Base-by-base conservation (phyloP, 257 asterid genomes). In the Thymus quinquecostatus region DNA sequence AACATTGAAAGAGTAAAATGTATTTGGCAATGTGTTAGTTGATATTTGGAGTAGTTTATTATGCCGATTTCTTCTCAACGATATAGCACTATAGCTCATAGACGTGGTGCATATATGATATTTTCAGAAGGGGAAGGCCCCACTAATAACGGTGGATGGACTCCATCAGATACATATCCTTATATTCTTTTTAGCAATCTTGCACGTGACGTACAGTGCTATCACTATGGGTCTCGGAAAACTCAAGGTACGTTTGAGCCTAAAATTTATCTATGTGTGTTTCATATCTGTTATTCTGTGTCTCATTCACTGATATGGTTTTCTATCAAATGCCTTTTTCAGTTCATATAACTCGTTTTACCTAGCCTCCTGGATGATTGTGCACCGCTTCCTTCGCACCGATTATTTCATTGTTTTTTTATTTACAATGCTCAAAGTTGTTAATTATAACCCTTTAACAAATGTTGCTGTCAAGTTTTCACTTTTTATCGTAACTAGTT, bases 161-260 rank as follows among this genome's bases (percentile, higher is more conserved):
- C 83, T 94, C 68, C 99, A 94, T 80, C 96, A 92, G 84, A 75
- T 94, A 70, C 99, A 94, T 85, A 89, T 94, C 64, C 97, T 94
- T 60, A 83, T 94, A 69, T 92, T 94, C 92, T 94, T 91, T 79
- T 81, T 94, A 79, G 98, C 99, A 27, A 91, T 89, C 71, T 68
- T 94, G 29, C 99, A 94, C 45, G 92, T 94, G 66, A n/a, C 79
- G 48, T 89, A 89, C 71, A 89, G 95, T 80, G 97, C 96, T 41
- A 36, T 82, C 75, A 94, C 99, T 12, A 94, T 94, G 99, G 86
- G 80, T 45, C 91, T 94, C 4, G 99, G 98, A 66, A 89, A 83
- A 73, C 92, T 94, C 10, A 92, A 92, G 99, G 98, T 89, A 82
- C 75, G 50, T 61, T 47, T 12, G 6, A 34, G 32, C 33, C 38